Conservation (phyloP, 1,284 basidiomycete genomes). For the Ceratobasidium sp. region DNA sequence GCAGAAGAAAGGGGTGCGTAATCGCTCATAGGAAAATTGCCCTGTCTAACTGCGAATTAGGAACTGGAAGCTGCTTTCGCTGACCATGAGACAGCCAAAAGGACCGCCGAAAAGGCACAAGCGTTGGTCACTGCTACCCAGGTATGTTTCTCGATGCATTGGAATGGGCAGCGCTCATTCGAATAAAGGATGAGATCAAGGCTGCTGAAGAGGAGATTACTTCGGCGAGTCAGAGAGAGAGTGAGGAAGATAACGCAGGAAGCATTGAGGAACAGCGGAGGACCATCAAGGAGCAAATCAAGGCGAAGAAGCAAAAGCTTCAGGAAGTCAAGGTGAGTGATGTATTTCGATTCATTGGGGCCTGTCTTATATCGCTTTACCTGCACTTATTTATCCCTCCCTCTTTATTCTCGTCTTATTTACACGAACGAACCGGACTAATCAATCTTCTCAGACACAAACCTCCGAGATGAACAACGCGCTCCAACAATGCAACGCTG, state of each 20-base stretch:
- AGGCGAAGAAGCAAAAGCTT: conserved; percentile 57
- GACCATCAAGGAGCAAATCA: conserved; percentile 56
- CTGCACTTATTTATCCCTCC: not conserved
- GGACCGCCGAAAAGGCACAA: conserved; percentile 44
- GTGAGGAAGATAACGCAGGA: conserved; percentile 49
- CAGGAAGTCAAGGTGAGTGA: conserved; percentile 56
- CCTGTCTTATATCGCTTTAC: not conserved
- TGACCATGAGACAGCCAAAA: conserved; percentile 50
- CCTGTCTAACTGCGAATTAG: not conserved
- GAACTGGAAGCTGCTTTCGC: conserved; percentile 56
- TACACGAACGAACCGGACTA: not conserved
- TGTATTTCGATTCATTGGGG: not conserved
- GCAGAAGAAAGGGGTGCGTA: conserved; percentile 66
- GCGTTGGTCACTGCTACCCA: conserved; percentile 51
- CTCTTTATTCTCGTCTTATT: not conserved
- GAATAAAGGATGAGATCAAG: conserved; percentile 51
- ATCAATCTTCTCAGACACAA: not conserved
- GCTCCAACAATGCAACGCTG: conserved; percentile 25
- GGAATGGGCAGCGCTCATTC: conserved; percentile 19
- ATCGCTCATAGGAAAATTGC: conserved; percentile 2
- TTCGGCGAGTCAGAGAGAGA: conserved; percentile 11
- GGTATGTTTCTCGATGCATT: conserved; percentile 50
- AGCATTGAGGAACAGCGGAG: conserved; percentile 57
- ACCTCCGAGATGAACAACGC: conserved; percentile 57
- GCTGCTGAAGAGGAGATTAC: conserved; percentile 40